Evolutionary conservation across 768 basidiomycete genomes (phyloP), one percentile per base, ranked within the genome.

Genomic region (Macrolepiota albuminosa): DNA sequence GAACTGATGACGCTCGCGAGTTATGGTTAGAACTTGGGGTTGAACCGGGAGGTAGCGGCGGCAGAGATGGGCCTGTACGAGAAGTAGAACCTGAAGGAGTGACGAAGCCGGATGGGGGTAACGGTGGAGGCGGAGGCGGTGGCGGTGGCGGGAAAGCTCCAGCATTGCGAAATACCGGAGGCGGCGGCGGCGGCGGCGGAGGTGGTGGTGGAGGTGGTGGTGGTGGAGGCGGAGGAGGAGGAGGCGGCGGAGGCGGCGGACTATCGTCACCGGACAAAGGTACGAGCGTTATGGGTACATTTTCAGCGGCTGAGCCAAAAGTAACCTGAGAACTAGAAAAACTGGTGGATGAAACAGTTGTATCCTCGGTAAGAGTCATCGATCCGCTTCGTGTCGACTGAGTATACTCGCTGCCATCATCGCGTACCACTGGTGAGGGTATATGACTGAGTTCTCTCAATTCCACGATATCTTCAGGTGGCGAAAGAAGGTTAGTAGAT

Each of bases 1-100:
- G 71, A 8, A 88, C 72, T 67, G 83, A 74, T 16, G 89, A 89
- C 40, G 80, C 77, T 29, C 86, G 86, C 40, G 86, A 70, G n/a
- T 29, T 54, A 43, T 54, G 26, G 29, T 54, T 40, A 54, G 75
- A 76, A 43, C 69, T 74, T 10, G 76, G 70, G 14, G 67, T 68
- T 24, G 76, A 78, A 31, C 66, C 64, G 14, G 74, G 72, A 10
- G 73, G 73, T 21, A 76, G 78, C 0, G 78, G 74, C 0, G 78
- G 76, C 2, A 76, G 73, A n/a, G 75, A 72, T 10, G 72, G 69
- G 9, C 61, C 66, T 39, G 62, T 61, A n/a, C 64, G 66, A 48
- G 70, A 73, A 54, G 49, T 75, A 59, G 56, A 73, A 21, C 60
- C 61, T 26, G 16, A 16, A 53, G 66, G 36, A 62, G 63, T 49